Conservation (phyloP, 306 rosid species). For the Fagus crenata region DNA sequence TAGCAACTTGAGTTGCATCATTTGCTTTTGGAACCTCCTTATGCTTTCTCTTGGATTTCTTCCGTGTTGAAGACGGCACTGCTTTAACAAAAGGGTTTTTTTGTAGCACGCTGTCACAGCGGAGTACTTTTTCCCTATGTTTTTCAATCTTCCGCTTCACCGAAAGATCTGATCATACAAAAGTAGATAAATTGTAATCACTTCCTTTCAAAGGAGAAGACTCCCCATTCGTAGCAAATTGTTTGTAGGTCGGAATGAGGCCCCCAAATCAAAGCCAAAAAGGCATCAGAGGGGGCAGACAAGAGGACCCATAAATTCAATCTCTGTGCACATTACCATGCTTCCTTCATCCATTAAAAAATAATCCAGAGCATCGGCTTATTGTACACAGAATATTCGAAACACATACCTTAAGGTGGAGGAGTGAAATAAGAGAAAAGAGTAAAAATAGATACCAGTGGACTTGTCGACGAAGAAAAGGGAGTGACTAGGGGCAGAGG, state of each 20-base stretch:
- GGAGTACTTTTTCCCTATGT: slow-evolving; percentile 74
- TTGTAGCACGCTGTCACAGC: slow-evolving; percentile 58
- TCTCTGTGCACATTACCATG: slow-evolving; percentile 23
- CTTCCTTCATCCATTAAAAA: slow-evolving; percentile 1
- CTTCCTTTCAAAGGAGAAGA: not conserved
- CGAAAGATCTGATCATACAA: slow-evolving; percentile 56
- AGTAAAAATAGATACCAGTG: slow-evolving; percentile 37
- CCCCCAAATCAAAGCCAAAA: slow-evolving; percentile 23
- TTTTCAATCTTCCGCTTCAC: slow-evolving; percentile 89
- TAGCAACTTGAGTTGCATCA: slow-evolving; percentile 33
- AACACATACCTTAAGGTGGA: too few species aligned
- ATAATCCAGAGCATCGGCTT: slow-evolving; percentile 28
- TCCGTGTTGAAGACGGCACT: slow-evolving; percentile 67
- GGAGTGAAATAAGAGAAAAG: too few species aligned
- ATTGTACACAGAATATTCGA: slow-evolving; percentile 1
- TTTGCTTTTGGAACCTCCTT: slow-evolving; percentile 31
- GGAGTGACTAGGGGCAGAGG: slow-evolving; percentile 52
- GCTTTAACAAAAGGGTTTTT: slow-evolving; percentile 75
- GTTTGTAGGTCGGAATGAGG: slow-evolving; percentile 15
- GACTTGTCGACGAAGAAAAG: slow-evolving; percentile 73
- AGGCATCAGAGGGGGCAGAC: slow-evolving; percentile 20
- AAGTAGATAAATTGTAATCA: slow-evolving; percentile 13
- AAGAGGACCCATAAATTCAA: slow-evolving; percentile 20
- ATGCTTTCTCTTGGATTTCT: slow-evolving; percentile 54
- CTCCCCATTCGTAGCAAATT: not conserved